Base-by-base conservation (phyloP, 352 stramenopile genomes). In the Pythium biforme region DNA sequence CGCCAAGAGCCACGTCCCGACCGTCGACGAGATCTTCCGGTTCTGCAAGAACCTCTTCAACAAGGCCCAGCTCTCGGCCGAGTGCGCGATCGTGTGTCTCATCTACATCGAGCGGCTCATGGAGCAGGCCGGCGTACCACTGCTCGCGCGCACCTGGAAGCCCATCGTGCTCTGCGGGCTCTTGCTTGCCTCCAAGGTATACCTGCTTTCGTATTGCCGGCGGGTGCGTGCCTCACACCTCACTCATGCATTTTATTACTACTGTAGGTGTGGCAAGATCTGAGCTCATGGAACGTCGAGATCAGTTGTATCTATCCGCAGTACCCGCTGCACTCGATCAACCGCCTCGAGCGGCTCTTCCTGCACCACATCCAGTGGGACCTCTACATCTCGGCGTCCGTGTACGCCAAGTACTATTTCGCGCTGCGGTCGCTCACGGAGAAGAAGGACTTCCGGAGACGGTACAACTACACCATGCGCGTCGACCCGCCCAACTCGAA, bases 41-140 rank as follows among this genome's bases (percentile, higher is more conserved):
- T 98, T 98, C 55, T 90, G 93, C 62, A 94, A 90, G 56, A 95
- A 95, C 59, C 76, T 99, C 15, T 99, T 99, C 79, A 97, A 98
- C 62, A 94, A 96, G 60, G 96, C 97, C 19, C 94, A 98, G 59
- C 72, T 99, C 50, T 98, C 88, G 53, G 96, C 95, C n/a, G 97
- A 99, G 86, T 99, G 97, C 81, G 98, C 95, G 7, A 97, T 99
- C 71, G 96, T 99, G 49, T 97, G 88, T 55, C 88, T 99, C 20
- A 99, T 99, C 64, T 99, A 99, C 81, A 97, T 99, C 10, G 97
- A 99, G 76, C 90, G 97, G 15, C 85, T 99, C 22, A 99, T 99
- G 95, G 95, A 99, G 73, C 80, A 95, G 49, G 94, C 94, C 12
- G 93, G 96, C 69, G 96, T 99, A 31, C 91, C 96, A 34, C 76